Evolutionary conservation across 164 flowering plant genomes (phyloP), one percentile per base, ranked within the genome.

Genomic region (Nymphaea colorata): DNA sequence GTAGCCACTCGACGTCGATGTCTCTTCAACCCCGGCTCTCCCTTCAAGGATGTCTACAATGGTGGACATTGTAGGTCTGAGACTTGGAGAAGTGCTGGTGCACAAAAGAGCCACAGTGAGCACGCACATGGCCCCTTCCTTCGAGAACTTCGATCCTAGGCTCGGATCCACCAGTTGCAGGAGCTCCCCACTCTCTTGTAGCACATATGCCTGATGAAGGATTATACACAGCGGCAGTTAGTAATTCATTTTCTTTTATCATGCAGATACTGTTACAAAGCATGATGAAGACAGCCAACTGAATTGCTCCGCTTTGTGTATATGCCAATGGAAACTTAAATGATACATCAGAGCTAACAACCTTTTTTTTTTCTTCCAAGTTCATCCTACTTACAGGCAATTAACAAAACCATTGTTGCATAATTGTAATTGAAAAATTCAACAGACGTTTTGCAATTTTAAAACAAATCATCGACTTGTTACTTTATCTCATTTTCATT

Each of bases 41-140:
- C 70, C 70, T 68, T 68, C 55, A 12, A 67, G 69, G 16, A 61
- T 68, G 0, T 16, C 44, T 53, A 68, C 55, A 4, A 68, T 64
- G 7, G 44, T 42, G 11, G 57, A 61, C 64, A 68, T 68, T 8
- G 65, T 44, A 61, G 70, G 64, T 62, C 69, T 67, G 25, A 43
- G 18, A 4, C 18, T 18, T 43, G 69, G 64, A 12, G 15, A 44
- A 25, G 43, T 17, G 16, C 10, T 62, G 55, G 66, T 42, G 60
- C 71, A 69, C 44, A 62, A 63, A 41, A 69, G 3, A 36, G 66
- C 66, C 66, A 69, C 36, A 7, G 51, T 62, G 43, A 69, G 17
- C 43, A 69, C 10, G 44, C n/a, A 25, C 17, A 2, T 3, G 6
- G 71, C 71, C 41, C 62, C 66, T 45, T 68, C 41, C 65, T 14